Percentiles rank a stretch among this genome's conserved stretches.
These are phyloP conservation scores for Solanum sitiens DNA, from an alignment of 257 asterid genomes.

Conservation along the genomic window DNA sequence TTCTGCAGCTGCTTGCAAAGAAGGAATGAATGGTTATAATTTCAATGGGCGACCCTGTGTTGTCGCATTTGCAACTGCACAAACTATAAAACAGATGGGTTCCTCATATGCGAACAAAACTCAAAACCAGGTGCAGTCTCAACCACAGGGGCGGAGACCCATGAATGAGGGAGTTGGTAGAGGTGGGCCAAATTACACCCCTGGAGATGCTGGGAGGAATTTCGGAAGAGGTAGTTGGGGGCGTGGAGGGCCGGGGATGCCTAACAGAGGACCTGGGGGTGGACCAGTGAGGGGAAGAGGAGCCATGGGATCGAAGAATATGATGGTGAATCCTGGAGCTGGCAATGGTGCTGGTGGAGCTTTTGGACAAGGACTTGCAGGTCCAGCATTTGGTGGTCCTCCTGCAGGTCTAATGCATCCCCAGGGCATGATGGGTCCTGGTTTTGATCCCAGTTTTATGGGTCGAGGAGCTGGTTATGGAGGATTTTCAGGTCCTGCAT, in stretches of 20 bases:
- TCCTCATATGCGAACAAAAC: conserved; percentile 28
- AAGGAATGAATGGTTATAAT: conserved; percentile 35
- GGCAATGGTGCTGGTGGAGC: conserved; percentile 33
- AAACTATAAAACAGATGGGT: conserved; percentile 40
- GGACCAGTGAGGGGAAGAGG: conserved; percentile 60
- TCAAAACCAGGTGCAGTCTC: conserved; percentile 34
- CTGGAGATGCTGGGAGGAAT: conserved; percentile 43
- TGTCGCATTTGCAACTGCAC: conserved; percentile 42
- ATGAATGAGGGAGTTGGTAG: conserved; percentile 48
- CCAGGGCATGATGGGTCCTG: conserved; percentile 49
- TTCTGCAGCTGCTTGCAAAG: conserved; percentile 45
- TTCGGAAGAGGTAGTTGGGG: conserved; percentile 43
- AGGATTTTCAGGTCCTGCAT: conserved; percentile 41
- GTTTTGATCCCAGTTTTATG: conserved; percentile 48
- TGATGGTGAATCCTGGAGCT: conserved; percentile 31
- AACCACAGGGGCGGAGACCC: conserved; percentile 54
- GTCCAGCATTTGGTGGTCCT: conserved; percentile 41
- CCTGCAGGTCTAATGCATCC: conserved; percentile 40
- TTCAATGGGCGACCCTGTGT: conserved; percentile 51
- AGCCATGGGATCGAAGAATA: conserved; percentile 27
- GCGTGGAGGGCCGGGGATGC: conserved; percentile 53
- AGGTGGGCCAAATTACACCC: conserved; percentile 50
- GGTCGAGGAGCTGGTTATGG: conserved; percentile 50
- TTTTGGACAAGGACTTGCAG: conserved; percentile 20
- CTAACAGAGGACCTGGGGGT: conserved; percentile 55